These are phyloP conservation scores for Mycena amicta DNA, from an alignment of 768 basidiomycete species.

Conservation along the genomic window DNA sequence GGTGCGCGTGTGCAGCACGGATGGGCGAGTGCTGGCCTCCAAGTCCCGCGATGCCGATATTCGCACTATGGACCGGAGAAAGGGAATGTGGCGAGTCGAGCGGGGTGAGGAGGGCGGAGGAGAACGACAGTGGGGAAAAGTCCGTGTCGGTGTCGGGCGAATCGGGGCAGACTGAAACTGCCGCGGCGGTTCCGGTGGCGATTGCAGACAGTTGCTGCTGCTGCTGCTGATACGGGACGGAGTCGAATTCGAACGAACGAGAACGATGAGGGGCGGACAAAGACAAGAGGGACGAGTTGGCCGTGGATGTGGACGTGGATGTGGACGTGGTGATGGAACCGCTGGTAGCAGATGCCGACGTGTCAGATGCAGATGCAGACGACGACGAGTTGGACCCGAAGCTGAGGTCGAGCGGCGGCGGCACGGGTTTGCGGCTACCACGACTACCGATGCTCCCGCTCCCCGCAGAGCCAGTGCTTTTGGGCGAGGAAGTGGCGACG, in stretches of 20 bases:
- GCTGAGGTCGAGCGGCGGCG: slow-evolving; percentile 19
- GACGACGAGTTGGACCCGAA: slow-evolving; percentile 10
- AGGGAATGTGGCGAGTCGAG: slow-evolving; percentile 51
- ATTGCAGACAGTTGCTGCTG: slow-evolving; percentile 12
- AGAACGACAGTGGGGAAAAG: slow-evolving; percentile 50
- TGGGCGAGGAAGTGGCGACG: slow-evolving; percentile 45
- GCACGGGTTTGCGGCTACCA: slow-evolving; percentile 5
- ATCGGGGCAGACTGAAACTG: slow-evolving; percentile 21
- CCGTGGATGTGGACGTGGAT: not conserved
- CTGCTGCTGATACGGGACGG: not conserved
- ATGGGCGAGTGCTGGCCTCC: not conserved
- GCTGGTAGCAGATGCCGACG: not conserved
- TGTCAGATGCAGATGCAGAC: not conserved
- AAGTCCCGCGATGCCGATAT: not conserved
- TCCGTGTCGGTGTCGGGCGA: slow-evolving; percentile 38
- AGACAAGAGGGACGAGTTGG: slow-evolving; percentile 10
- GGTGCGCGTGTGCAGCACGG: not conserved
- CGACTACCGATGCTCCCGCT: slow-evolving; percentile 21
- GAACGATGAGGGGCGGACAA: too few relatives aligned
- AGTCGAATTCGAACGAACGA: not conserved
- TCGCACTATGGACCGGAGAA: slow-evolving; percentile 13
- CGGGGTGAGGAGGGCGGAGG: slow-evolving; percentile 52
- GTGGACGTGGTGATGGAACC: not conserved
- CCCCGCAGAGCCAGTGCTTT: slow-evolving; percentile 48
- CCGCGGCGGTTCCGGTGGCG: slow-evolving; percentile 24